These are phyloP conservation scores for Podaxis carcinomalis DNA, from an alignment of 768 basidiomycete genomes.

Conservation along the genomic window DNA sequence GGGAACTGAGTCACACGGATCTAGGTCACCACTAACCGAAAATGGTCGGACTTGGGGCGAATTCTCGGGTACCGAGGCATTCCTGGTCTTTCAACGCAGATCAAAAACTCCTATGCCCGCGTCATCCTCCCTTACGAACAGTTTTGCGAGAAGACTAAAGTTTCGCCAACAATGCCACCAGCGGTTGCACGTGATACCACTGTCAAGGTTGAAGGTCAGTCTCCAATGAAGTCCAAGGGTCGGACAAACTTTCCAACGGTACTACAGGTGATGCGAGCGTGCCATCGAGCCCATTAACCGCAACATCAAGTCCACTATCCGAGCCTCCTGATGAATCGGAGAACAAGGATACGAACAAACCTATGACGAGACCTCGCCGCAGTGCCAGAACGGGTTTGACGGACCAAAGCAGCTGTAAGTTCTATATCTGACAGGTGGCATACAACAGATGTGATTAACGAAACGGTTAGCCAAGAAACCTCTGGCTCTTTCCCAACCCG, in stretches of 20 bases:
- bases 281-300: conserved; percentile 73
- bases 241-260: conserved; percentile 31
- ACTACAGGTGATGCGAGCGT: conserved; percentile 42
- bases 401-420: conserved; percentile 40
- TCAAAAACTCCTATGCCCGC: conserved; percentile 85
- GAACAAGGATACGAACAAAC: conserved; percentile 46
- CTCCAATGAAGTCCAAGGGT: conserved; percentile 32
- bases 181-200: conserved; percentile 38
- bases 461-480: conserved; percentile 29
- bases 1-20: conserved; percentile 13
- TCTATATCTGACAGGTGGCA: conserved; percentile 15
- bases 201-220: conserved; percentile 44
- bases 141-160: conserved; percentile 74
- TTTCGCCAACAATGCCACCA: conserved; percentile 49
- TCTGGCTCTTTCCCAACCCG: conserved; percentile 26
- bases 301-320: conserved; percentile 72
- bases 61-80: conserved; percentile 79
- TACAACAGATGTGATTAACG: conserved; percentile 17
- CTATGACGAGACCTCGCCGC: conserved; percentile 42
- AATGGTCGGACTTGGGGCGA: conserved; percentile 86
- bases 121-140: conserved; percentile 97
- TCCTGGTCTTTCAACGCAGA: conserved; percentile 78
- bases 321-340: conserved; percentile 80
- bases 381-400: conserved; percentile 48
- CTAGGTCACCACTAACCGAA: conserved; percentile 79